Percentiles rank a stretch among this genome's conserved stretches.
Conservation (phyloP, 2,329 filamentous ascomycete species). For the Pochonia chlamydosporia region DNA sequence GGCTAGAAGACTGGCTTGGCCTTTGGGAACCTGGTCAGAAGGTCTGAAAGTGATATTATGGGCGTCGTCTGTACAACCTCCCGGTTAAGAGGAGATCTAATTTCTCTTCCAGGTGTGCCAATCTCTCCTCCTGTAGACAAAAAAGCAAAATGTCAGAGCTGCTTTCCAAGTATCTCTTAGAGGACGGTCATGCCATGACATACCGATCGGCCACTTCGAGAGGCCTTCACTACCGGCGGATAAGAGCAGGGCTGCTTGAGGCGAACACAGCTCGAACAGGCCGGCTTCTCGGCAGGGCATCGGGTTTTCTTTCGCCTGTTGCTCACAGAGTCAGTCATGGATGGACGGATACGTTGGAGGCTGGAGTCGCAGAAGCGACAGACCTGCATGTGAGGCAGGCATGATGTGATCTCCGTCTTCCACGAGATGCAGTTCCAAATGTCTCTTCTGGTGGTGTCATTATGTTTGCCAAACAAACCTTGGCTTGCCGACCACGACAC, state of each 20-base stretch:
- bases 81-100: constrained; percentile 43
- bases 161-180: neutral
- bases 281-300: constrained; percentile 45
- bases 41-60: constrained; percentile 8
- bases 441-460: constrained; percentile 28
- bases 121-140: constrained; percentile 40
- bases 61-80: constrained; percentile 21
- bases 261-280: constrained; percentile 44
- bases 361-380: constrained; percentile 8
- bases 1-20: constrained; percentile 19
- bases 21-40: constrained; percentile 25
- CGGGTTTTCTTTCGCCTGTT: constrained; percentile 42
- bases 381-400: constrained; percentile 44
- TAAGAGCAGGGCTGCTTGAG: constrained; percentile 43
- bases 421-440: constrained; percentile 19
- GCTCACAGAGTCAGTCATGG: neutral
- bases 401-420: constrained; percentile 33
- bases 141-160: neutral
- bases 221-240: constrained; percentile 28
- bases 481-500: neutral
- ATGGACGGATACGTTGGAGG: neutral
- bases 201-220: constrained; percentile 39
- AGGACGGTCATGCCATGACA: constrained; percentile 11
- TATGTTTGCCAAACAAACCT: constrained; percentile 7
- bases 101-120: constrained; percentile 47